A percentile compares a stretch with the other conserved stretches of the same genome.
These are phyloP conservation scores for Panicum miliaceum DNA, from an alignment of 176 grass and related monocot species.

Conservation along the genomic window DNA sequence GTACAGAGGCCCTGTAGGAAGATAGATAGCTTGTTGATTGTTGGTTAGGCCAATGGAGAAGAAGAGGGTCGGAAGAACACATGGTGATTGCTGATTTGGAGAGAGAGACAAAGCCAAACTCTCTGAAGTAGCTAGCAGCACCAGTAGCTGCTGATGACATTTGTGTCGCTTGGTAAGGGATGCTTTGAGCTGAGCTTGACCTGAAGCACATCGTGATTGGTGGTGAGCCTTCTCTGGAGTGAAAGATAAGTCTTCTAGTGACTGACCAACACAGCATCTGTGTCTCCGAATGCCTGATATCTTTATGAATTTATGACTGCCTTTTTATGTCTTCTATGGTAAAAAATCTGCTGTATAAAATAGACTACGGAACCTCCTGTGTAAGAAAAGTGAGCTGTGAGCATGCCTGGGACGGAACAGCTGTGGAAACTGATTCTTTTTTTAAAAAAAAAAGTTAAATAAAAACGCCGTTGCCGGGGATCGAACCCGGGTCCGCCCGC, in stretches of 20 bases:
- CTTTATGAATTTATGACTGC: too few species aligned
- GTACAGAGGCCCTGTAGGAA: not conserved
- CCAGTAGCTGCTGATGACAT: constrained; percentile 28
- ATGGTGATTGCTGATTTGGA: constrained; percentile 1
- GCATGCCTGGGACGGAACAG: not conserved
- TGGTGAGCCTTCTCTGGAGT: not conserved
- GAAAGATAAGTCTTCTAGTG: not conserved
- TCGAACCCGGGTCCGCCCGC: constrained; percentile 87
- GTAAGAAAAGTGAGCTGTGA: not conserved
- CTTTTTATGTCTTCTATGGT: not conserved
- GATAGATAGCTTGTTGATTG: not conserved
- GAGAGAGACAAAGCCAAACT: not conserved
- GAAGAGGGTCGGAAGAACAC: not conserved
- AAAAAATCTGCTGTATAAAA: not conserved
- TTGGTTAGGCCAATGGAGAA: not conserved
- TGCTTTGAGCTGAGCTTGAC: constrained; percentile 7
- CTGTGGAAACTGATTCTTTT: not conserved
- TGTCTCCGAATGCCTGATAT: too few species aligned
- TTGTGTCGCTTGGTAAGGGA: constrained; percentile 46
- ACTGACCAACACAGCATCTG: too few species aligned
- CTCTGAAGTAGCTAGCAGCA: constrained; percentile 15
- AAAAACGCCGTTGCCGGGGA: constrained; percentile 77
- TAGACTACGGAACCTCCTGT: not conserved
- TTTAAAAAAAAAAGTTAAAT: not conserved
- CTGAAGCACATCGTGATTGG: not conserved